Conservation (phyloP, 129 eudicot genomes). For the Centella asiatica region DNA sequence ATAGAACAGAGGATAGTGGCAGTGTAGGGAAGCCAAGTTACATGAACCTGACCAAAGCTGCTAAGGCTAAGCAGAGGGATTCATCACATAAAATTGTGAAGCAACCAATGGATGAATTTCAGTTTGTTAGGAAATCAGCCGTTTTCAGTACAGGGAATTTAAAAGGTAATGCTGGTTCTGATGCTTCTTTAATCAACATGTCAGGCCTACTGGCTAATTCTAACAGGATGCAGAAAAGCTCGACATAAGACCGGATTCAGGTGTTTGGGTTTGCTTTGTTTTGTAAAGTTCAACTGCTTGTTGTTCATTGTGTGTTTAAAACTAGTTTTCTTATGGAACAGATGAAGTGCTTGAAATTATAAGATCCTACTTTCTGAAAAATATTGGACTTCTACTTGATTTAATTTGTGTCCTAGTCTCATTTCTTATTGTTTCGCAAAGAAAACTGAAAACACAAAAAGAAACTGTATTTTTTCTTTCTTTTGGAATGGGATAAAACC, state of each 20-base stretch:
- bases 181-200: slow-evolving; percentile 39
- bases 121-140: slow-evolving; percentile 41
- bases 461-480: no score
- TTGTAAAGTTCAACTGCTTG: slow-evolving; percentile 56
- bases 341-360: neutral
- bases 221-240: slow-evolving; percentile 42
- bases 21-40: slow-evolving; percentile 51
- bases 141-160: slow-evolving; percentile 25
- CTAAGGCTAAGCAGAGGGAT: slow-evolving; percentile 70
- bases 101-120: slow-evolving; percentile 71
- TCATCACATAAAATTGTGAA: slow-evolving; percentile 38
- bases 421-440: no score
- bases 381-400: slow-evolving; percentile 22
- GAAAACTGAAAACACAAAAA: no score
- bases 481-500: no score
- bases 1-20: slow-evolving; percentile 34
- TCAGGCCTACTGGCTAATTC: slow-evolving; percentile 38
- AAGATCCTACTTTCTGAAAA: slow-evolving; percentile 31
- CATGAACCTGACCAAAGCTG: slow-evolving; percentile 79
- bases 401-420: no score
- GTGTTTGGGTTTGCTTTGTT: slow-evolving; percentile 11
- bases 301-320: slow-evolving; percentile 29
- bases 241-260: slow-evolving; percentile 22
- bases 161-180: slow-evolving; percentile 31
- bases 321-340: neutral